Base-by-base conservation (phyloP, 768 basidiomycete species). In the Amanita polypyramis region DNA sequence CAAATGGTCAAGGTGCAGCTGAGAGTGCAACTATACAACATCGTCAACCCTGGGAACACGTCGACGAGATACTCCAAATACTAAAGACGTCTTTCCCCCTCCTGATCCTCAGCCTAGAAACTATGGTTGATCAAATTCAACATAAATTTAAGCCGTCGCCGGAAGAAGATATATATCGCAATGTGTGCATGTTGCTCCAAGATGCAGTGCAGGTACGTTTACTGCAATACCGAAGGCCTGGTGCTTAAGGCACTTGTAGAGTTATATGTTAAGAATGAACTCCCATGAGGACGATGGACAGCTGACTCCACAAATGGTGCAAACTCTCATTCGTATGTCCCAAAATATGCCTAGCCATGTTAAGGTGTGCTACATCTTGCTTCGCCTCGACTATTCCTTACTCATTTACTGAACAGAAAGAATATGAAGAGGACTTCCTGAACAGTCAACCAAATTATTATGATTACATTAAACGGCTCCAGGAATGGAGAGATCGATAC, bases 1-100 rank as follows among this genome's bases (percentile, higher is more conserved):
- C 55, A n/a, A 36, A 45, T 14, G 44, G 44, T 40, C 58, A 58
- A 46, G 54, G 55, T 39, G 49, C 56, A 45, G 55, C 55, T 40
- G 51, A 53, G 43, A 57, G 57, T 14, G 15, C 47, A 36, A 52
- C 57, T 36, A 23, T 55, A 0, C 56, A 63, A 42, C 67, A 74
- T 41, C 77, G 82, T 27, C 85, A 87, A 56, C 79, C 89, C 21
- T 89, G 80, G 76, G 95, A 98, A 46, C 76, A 86, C 56, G 81
- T 96, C 5, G 96, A 99, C 17, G 96, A 98, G 59, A 80, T 98
- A 49, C 79, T 93, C 35, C 85, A 93, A 60, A 82, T 90, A 32
- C 72, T 98, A 57, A 98, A 99, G 68, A 96, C 95, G 0, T 84
- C 90, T 0, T 96, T 94, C 73, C 96, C 96, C 0, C 74, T 99